Evolutionary conservation across 2,329 filamentous ascomycete genomes (phyloP), one percentile per base, ranked within the genome.

Genomic region (Curvularia lunata): DNA sequence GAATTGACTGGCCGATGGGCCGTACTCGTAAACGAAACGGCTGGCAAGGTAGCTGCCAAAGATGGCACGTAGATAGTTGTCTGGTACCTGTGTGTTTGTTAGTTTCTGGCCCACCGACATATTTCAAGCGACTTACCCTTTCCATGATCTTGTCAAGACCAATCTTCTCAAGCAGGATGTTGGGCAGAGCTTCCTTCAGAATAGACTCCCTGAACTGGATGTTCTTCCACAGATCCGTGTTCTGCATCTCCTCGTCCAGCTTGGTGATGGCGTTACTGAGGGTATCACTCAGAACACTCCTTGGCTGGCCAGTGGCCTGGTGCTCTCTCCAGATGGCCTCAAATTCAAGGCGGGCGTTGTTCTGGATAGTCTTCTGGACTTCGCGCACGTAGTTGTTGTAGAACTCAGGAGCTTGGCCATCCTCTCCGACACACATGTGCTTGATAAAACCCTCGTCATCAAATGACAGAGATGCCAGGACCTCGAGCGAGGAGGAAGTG

Each of bases 251-350:
- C 81, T 99, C 94, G 70, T 99, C 94, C 21, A 99, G 85, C 68
- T 91, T 90, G n/a, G 94, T 98, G 75, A 99, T 99, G 32, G 95
- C 94, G 48, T 91, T 82, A 55, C 91, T 96, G 53, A 99, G 86
- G 68, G 89, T 91, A 77, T 99, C 95, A 47, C 92, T 96, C 54
- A 99, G 84, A n/a, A 93, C 86, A 61, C 92, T 96, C 61, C 93
- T 87, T 21, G 91, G 81, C 53, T 88, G 83, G 51, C 91, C 91
- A 1, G 91, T 97, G 75, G 88, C 80, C 78, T 95, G 88, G 74
- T 96, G 87, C 79, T 99, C 95, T 65, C 91, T 88, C 95, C 95
- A 99, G 80, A 99, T 96, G 42, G 95, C 95, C 80, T 99, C 95
- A 68, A 99, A 99, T 78, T 99, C 95, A 34, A 99, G 87, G 16